phyloP scores from a whole-genome alignment of 345 rosid species.

The Euphorbia lathyris region DNA sequence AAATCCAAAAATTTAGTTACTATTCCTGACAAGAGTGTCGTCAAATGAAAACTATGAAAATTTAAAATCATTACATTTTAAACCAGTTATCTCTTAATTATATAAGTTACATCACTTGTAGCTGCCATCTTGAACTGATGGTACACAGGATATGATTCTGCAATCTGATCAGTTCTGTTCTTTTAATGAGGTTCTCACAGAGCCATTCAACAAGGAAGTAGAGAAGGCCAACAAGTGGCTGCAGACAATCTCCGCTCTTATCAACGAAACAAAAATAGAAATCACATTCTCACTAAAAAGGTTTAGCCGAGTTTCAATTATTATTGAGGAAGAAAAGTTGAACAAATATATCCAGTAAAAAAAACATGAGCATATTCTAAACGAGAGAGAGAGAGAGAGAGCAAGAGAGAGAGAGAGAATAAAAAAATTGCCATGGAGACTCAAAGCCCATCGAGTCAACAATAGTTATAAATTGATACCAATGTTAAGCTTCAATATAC shows the following conservation, averaged over 20 bases:
- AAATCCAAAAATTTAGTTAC: neutral
- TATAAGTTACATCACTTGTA: neutral
- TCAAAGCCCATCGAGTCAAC: neutral
- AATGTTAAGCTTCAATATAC: neutral
- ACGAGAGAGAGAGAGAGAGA: neutral
- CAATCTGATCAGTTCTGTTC: neutral
- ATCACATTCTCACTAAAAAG: neutral
- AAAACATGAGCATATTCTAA: neutral
- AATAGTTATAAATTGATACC: neutral
- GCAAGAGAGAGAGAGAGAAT: neutral
- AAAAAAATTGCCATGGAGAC: neutral
- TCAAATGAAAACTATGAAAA: slow-evolving; percentile 4
- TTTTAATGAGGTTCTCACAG: neutral
- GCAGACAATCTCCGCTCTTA: neutral
- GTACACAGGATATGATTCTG: neutral
- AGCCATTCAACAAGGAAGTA: neutral
- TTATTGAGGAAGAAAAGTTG: neutral
- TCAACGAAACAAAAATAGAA: neutral
- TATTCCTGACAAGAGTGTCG: neutral
- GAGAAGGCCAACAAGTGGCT: neutral
- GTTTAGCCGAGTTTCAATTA: neutral
- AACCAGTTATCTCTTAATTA: neutral
- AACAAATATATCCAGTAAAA: slow-evolving; percentile 9
- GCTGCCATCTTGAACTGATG: neutral
- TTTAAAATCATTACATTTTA: neutral